Conservation (phyloP, 2,329 filamentous ascomycete species). For the Fusarium sp. region DNA sequence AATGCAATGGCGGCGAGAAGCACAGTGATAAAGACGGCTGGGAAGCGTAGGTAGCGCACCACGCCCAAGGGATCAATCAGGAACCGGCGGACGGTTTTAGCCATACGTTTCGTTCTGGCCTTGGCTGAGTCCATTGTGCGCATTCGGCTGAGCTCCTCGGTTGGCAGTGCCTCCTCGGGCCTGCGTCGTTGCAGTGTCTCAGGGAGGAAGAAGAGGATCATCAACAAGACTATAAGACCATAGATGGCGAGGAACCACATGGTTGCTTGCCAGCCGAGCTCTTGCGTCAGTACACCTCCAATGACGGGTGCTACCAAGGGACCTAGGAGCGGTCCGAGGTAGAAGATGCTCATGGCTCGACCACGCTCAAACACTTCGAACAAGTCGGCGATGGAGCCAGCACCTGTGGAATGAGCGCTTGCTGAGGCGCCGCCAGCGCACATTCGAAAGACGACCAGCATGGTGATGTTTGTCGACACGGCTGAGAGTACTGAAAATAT, state of each 20-base stretch:
- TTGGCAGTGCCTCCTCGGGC: conserved; percentile 22
- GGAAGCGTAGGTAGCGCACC: conserved; percentile 78
- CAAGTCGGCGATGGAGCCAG: conserved; percentile 84
- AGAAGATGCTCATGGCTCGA: conserved; percentile 85
- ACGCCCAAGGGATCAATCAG: conserved; percentile 80
- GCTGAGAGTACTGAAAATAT: conserved; percentile 79
- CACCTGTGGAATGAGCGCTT: conserved; percentile 85
- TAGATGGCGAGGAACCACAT: conserved; percentile 83
- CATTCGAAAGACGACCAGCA: conserved; percentile 83
- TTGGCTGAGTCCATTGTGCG: conserved; percentile 73
- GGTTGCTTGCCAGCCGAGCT: conserved; percentile 79
- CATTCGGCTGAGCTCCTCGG: conserved; percentile 56
- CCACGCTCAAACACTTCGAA: conserved; percentile 82
- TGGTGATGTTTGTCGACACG: conserved; percentile 75
- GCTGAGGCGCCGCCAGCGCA: conserved; percentile 81
- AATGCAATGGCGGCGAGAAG: conserved; percentile 82
- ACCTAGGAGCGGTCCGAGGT: conserved; percentile 81
- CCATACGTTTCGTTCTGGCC: conserved; percentile 65
- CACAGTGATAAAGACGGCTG: conserved; percentile 78
- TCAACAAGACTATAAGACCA: conserved; percentile 67
- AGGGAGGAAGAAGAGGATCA: conserved; percentile 72
- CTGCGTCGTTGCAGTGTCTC: conserved; percentile 68
- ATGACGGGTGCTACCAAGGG: conserved; percentile 82
- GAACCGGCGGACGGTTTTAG: conserved; percentile 67
- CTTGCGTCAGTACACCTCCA: conserved; percentile 77